Percentiles rank a stretch among this genome's conserved stretches.
Conservation (phyloP, 2,329 filamentous ascomycete genomes). For the Beauveria scarabaeidicola region DNA sequence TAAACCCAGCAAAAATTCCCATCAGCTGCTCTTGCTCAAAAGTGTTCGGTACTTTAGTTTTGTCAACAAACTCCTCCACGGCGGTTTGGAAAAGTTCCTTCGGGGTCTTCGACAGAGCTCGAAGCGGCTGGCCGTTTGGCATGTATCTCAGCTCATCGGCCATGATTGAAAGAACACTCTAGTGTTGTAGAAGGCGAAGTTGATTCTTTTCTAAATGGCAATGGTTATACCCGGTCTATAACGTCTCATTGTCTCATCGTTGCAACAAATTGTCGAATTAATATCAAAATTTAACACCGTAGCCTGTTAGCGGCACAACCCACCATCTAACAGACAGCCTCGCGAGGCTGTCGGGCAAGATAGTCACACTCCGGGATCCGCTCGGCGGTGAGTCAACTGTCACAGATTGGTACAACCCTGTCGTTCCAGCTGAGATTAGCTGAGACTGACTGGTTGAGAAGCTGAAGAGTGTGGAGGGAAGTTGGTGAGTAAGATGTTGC, state of each 20-base stretch:
- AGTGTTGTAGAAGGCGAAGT: not conserved
- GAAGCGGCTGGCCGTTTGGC: constrained; percentile 24
- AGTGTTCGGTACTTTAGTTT: constrained; percentile 26
- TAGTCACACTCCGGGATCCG: not conserved
- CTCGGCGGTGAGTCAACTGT: not conserved
- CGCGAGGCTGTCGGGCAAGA: not conserved
- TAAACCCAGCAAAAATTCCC: constrained; percentile 47
- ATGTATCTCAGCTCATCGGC: constrained; percentile 21
- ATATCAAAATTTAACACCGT: not conserved
- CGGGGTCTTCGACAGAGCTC: constrained; percentile 21
- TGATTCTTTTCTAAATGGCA: not conserved
- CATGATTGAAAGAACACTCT: not conserved
- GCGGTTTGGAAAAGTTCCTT: constrained; percentile 23
- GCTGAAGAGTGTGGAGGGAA: not conserved
- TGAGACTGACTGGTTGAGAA: not conserved
- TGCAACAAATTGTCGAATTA: not conserved
- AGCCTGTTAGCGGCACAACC: not conserved
- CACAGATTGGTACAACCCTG: not conserved
- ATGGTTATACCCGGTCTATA: not conserved
- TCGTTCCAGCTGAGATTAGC: not conserved
- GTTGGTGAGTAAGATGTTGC: not conserved
- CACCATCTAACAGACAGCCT: not conserved
- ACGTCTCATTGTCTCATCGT: not conserved
- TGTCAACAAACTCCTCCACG: constrained; percentile 28
- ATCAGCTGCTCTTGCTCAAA: constrained; percentile 28